Percentiles rank a stretch among this genome's conserved stretches.
These are phyloP conservation scores for Coemansia sp. DNA, from an alignment of 371 early-diverging fungal species.

Conservation along the genomic window DNA sequence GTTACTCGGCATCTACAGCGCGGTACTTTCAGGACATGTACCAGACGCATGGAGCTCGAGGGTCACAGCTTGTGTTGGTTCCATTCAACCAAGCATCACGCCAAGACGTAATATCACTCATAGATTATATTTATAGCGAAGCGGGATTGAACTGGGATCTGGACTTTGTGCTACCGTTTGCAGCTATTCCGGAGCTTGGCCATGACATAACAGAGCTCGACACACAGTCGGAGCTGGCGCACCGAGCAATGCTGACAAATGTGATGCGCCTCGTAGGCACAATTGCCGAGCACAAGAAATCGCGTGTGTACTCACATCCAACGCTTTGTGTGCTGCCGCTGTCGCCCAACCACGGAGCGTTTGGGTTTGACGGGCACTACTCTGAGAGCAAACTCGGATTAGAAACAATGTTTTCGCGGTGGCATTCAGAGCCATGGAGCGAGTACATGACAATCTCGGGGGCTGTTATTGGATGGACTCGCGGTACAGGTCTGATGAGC, in stretches of 20 bases:
- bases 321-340: slow-evolving; percentile 89
- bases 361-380: slow-evolving; percentile 92
- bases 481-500: slow-evolving; percentile 94
- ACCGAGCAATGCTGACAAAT: slow-evolving; percentile 56
- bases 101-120: slow-evolving; percentile 77
- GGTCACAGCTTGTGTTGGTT: slow-evolving; percentile 80
- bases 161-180: slow-evolving; percentile 93
- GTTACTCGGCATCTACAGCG: slow-evolving; percentile 76
- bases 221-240: slow-evolving; percentile 87
- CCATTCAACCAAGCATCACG: slow-evolving; percentile 96
- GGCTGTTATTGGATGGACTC: slow-evolving; percentile 96
- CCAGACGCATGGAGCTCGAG: slow-evolving; percentile 83
- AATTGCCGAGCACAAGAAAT: slow-evolving; percentile 64
- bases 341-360: slow-evolving; percentile 95
- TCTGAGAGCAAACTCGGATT: slow-evolving; percentile 91
- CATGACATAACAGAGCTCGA: slow-evolving; percentile 85
- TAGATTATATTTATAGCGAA: slow-evolving; percentile 85
- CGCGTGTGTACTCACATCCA: slow-evolving; percentile 79
- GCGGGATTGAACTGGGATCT: slow-evolving; percentile 84
- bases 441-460: slow-evolving; percentile 87
- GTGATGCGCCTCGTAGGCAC: slow-evolving; percentile 60
- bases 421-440: slow-evolving; percentile 92
- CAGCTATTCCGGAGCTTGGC: slow-evolving; percentile 89
- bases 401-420: slow-evolving; percentile 89
- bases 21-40: slow-evolving; percentile 90